phyloP scores from a whole-genome alignment of 2,329 filamentous ascomycete genomes.

The Eutypella sp. region DNA sequence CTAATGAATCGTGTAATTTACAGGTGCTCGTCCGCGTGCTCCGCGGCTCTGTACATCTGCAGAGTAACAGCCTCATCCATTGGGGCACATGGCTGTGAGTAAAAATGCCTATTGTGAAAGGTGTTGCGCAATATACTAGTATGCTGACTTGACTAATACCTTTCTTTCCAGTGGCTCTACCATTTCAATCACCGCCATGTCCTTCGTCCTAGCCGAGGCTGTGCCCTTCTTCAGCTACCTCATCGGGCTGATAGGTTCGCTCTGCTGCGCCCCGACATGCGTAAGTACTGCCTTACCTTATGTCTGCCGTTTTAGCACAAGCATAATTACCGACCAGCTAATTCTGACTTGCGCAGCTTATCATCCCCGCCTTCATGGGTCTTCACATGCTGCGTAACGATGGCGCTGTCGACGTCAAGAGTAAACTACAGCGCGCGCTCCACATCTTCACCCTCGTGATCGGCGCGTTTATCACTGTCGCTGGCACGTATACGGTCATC shows the following conservation, averaged over 20 bases:
- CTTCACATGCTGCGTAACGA: conserved; percentile 13
- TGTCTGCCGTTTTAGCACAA: background rate
- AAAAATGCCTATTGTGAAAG: background rate
- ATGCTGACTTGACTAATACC: too few species aligned
- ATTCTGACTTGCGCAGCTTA: conserved; percentile 5
- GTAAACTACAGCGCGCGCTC: conserved; percentile 5
- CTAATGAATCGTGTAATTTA: background rate
- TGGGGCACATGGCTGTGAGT: conserved; percentile 5
- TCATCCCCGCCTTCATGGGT: conserved; percentile 21
- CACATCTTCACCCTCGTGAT: conserved; percentile 16
- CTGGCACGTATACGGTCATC: conserved; percentile 21
- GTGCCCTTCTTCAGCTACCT: conserved; percentile 23
- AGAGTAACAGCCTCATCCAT: conserved; percentile 1
- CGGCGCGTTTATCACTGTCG: conserved; percentile 18
- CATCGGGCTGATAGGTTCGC: conserved; percentile 19
- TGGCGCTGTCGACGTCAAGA: conserved; percentile 5
- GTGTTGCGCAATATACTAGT: too few species aligned
- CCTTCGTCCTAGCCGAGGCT: conserved; percentile 17
- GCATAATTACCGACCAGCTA: background rate
- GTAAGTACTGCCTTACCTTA: conserved; percentile 13
- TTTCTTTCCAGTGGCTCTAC: conserved; percentile 10
- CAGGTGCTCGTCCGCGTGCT: conserved; percentile 4
- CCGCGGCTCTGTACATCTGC: conserved; percentile 1
- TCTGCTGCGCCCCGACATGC: conserved; percentile 24
- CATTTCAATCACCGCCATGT: conserved; percentile 12